Evolutionary conservation across 805 yeast genomes (phyloP).

Genomic region (Pichia sporocuriosa): DNA sequence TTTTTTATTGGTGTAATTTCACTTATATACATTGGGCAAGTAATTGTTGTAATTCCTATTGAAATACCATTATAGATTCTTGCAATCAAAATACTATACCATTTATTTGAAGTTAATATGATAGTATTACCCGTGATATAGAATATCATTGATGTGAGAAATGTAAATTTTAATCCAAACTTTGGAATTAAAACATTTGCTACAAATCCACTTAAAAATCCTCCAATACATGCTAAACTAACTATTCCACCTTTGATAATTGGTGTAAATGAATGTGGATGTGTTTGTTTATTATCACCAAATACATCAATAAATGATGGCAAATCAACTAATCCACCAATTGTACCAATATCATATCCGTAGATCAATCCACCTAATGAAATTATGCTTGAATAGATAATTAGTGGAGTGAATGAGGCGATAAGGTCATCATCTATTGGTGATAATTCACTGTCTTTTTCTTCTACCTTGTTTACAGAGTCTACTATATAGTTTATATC

Average conservation of each 20-base stretch:
- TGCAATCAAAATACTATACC: slow-evolving; percentile 25
- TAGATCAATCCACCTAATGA: slow-evolving; percentile 30
- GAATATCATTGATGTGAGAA: slow-evolving; percentile 19
- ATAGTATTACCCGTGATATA: slow-evolving; percentile 21
- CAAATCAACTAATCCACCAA: slow-evolving; percentile 30
- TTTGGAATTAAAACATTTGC: slow-evolving; percentile 20
- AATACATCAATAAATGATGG: slow-evolving; percentile 21
- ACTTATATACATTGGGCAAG: slow-evolving; percentile 32
- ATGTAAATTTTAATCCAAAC: slow-evolving; percentile 22
- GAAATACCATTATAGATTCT: slow-evolving; percentile 28
- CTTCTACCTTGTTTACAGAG: too few species aligned
- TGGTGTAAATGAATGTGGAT: slow-evolving; percentile 15
- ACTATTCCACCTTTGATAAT: slow-evolving; percentile 27
- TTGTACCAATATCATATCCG: slow-evolving; percentile 33
- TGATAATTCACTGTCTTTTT: too few species aligned
- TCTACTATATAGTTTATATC: too few species aligned
- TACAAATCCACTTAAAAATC: slow-evolving; percentile 28
- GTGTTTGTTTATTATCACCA: slow-evolving; percentile 17
- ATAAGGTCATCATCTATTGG: neutral
- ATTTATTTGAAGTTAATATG: slow-evolving; percentile 14
- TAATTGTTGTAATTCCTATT: slow-evolving; percentile 28
- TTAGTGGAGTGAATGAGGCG: slow-evolving; percentile 18
- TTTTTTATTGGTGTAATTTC: slow-evolving; percentile 28
- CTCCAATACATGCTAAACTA: slow-evolving; percentile 27
- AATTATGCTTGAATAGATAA: slow-evolving; percentile 21